phyloP scores from a whole-genome alignment of 495 filamentous ascomycete genomes.

The Trichocladium uniseriatum region DNA sequence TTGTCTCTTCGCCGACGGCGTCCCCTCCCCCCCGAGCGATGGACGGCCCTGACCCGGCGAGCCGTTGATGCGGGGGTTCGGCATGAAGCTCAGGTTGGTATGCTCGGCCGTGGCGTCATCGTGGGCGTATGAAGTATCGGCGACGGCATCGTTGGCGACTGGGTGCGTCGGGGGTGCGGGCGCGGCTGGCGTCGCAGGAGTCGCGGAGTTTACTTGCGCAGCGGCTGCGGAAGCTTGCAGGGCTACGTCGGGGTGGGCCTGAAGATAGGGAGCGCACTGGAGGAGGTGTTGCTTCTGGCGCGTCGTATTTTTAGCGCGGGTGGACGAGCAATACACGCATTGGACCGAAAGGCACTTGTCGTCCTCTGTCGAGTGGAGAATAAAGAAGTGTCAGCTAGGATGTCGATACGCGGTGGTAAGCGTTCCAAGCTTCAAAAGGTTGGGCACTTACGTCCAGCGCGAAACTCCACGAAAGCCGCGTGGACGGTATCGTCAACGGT shows the following conservation, averaged over 20 bases:
- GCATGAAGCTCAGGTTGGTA: constrained; percentile 19
- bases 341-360: constrained; percentile 21
- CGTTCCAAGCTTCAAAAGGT: neutral
- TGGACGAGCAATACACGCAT: constrained; percentile 22
- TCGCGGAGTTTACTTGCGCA: neutral
- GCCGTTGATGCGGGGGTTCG: constrained; percentile 25
- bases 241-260: constrained; percentile 20
- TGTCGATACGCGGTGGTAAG: neutral
- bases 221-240: constrained; percentile 9
- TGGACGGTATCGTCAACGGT: constrained; percentile 22
- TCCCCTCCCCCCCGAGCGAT: constrained; percentile 11
- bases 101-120: constrained; percentile 2
- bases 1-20: constrained; percentile 23
- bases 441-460: constrained; percentile 14
- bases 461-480: constrained; percentile 21
- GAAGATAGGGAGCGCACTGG: constrained; percentile 19
- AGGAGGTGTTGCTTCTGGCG: constrained; percentile 26
- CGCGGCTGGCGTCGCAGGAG: neutral
- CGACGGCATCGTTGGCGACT: constrained; percentile 1
- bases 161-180: neutral
- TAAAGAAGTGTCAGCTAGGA: constrained; percentile 4
- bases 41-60: constrained; percentile 10
- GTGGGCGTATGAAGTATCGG: constrained; percentile 1
- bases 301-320: constrained; percentile 26
- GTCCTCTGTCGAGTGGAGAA: constrained; percentile 3